Evolutionary conservation across 805 yeast species (phyloP).

Genomic region (Lachancea fermentati): DNA sequence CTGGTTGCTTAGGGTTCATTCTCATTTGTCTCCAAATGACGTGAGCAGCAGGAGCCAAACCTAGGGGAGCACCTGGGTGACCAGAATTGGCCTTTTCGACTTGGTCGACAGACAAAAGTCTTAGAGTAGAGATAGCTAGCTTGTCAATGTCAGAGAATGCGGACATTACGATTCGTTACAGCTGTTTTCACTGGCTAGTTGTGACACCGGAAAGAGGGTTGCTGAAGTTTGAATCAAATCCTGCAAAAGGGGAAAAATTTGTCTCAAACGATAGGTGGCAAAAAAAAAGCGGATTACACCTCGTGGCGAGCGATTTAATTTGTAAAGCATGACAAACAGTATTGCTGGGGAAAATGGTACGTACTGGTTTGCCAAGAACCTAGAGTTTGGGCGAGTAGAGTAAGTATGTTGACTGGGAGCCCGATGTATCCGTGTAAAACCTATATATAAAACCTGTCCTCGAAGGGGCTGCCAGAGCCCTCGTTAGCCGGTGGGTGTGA

Average conservation of each 20-base stretch:
- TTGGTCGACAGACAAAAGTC: conserved; percentile 81
- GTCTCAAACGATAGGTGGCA: background rate
- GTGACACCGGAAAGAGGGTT: background rate
- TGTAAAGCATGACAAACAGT: background rate
- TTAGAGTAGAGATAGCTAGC: conserved; percentile 79
- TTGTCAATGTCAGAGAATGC: conserved; percentile 55
- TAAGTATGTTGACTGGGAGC: background rate
- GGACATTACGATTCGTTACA: conserved; percentile 21
- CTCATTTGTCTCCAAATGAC: conserved; percentile 69
- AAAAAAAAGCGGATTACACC: background rate
- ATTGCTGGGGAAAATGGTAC: too few species aligned
- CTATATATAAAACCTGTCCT: conserved; percentile 11
- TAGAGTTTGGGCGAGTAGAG: background rate
- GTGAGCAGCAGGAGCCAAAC: conserved; percentile 95
- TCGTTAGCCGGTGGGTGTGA: conserved; percentile 1
- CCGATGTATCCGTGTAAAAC: background rate
- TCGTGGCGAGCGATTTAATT: background rate
- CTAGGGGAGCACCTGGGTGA: conserved; percentile 99
- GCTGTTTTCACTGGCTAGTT: background rate
- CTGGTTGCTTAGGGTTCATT: conserved; percentile 86
- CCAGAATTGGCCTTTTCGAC: conserved; percentile 90
- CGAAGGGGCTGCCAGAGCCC: conserved; percentile 15
- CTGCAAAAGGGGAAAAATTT: background rate
- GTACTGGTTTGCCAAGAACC: too few species aligned
- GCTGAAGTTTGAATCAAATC: background rate